Evolutionary conservation across 805 yeast genomes (phyloP).

Genomic region (Saccharomycopsis guyanensis): DNA sequence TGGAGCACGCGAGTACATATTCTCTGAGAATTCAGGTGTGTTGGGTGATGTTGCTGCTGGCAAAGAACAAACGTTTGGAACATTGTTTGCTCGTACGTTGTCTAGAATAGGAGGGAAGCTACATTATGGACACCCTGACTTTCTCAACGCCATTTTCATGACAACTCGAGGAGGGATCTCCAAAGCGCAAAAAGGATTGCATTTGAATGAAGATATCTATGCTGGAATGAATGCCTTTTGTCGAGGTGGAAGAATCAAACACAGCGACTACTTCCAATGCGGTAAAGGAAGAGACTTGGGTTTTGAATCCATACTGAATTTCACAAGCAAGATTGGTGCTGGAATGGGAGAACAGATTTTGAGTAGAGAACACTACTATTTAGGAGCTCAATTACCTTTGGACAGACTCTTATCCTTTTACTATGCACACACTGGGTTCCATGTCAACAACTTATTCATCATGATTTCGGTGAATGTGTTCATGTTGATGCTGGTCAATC

Average conservation of each 20-base stretch:
- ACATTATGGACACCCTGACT: conserved; percentile 88
- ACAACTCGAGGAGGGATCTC: conserved; percentile 85
- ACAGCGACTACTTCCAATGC: conserved; percentile 82
- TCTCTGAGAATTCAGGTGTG: conserved; percentile 80
- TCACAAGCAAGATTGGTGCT: conserved; percentile 84
- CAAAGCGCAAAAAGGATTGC: conserved; percentile 80
- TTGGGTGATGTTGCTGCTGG: conserved; percentile 89
- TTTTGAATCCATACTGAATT: conserved; percentile 77
- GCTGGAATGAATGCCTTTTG: conserved; percentile 81
- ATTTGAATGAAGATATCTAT: conserved; percentile 80
- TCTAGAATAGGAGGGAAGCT: conserved; percentile 81
- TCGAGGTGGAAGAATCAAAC: conserved; percentile 84
- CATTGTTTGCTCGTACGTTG: conserved; percentile 73
- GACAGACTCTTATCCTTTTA: conserved; percentile 78
- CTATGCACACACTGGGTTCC: conserved; percentile 86
- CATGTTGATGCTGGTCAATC: conserved; percentile 59
- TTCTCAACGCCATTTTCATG: conserved; percentile 67
- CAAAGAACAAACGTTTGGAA: conserved; percentile 85
- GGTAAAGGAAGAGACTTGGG: conserved; percentile 90
- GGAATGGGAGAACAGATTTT: conserved; percentile 91
- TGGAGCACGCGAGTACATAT: conserved; percentile 82
- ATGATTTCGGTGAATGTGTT: conserved; percentile 68
- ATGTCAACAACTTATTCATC: conserved; percentile 71
- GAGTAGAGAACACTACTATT: conserved; percentile 73
- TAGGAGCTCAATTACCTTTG: conserved; percentile 73